Evolutionary conservation across 768 basidiomycete genomes (phyloP).

Genomic region (Rhodotorula diobovata): DNA sequence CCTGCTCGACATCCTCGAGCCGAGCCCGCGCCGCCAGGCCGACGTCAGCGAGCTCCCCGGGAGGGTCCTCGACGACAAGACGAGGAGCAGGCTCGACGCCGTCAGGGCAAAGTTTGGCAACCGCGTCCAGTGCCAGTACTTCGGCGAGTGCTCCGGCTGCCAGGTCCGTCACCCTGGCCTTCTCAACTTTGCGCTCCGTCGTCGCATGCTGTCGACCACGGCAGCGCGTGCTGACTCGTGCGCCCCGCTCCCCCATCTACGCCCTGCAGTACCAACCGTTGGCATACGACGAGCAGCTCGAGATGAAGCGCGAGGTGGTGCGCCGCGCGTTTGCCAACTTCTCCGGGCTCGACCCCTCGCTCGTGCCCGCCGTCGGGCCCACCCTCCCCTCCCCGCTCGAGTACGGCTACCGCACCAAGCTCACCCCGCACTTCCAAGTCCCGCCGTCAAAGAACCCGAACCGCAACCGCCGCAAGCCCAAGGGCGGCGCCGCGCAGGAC

Average conservation of each 20-base stretch:
- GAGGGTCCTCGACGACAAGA: slow-evolving; percentile 12
- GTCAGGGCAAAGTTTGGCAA: slow-evolving; percentile 56
- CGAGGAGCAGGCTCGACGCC: slow-evolving; percentile 48
- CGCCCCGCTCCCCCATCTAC: no score
- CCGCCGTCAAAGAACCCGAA: slow-evolving; percentile 54
- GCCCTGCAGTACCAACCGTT: slow-evolving; percentile 60
- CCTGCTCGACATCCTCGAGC: slow-evolving; percentile 60
- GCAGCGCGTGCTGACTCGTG: neutral
- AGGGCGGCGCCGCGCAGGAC: neutral
- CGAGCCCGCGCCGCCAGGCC: slow-evolving; percentile 44
- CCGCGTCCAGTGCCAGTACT: slow-evolving; percentile 74
- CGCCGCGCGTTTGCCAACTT: slow-evolving; percentile 76
- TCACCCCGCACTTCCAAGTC: slow-evolving; percentile 91
- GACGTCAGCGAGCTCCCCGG: slow-evolving; percentile 41
- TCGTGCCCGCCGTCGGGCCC: slow-evolving; percentile 62
- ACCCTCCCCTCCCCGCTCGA: slow-evolving; percentile 84
- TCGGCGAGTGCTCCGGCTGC: slow-evolving; percentile 83
- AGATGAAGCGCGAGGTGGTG: slow-evolving; percentile 79
- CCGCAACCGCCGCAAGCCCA: slow-evolving; percentile 20
- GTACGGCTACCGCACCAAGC: slow-evolving; percentile 90
- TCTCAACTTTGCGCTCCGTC: no score
- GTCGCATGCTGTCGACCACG: neutral
- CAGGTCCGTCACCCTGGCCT: slow-evolving; percentile 54
- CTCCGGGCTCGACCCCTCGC: slow-evolving; percentile 56
- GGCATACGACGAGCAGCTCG: slow-evolving; percentile 77